Evolutionary conservation across 2,329 filamentous ascomycete genomes (phyloP), one percentile per base, ranked within the genome.

Genomic region (Atkinsonella hypoxylon): DNA sequence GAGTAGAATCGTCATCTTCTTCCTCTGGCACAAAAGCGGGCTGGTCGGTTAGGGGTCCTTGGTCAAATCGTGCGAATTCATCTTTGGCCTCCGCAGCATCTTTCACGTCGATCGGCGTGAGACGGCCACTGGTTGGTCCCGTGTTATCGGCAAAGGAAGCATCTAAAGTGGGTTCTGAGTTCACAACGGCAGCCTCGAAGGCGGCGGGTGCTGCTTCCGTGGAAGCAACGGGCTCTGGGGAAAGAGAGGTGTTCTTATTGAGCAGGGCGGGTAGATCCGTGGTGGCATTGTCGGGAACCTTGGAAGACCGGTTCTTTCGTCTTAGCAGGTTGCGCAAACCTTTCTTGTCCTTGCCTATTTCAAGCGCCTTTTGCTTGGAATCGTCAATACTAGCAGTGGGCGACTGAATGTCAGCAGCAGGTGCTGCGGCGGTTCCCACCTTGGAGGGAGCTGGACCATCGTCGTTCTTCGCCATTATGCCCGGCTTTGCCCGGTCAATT

Each of bases 1-100:
- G 75, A 2, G 68, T 71, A n/a, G 77, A 70, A 6, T 67, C 75
- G 9, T 67, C 68, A 36, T 72, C 72, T 22, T 75, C 70, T 26
- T 73, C 72, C 13, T 82, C 73, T 0, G 87, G 87, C 11, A 80
- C 75, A 61, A 94, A 95, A 1, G 89, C 87, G 3, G 93, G 91
- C 64, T 93, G 86, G 51, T 97, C 89, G 10, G 79, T 67, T 22
- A 96, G 76, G 1, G 93, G 93, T 2, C 90, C 93, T 68, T 97
- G 91, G 61, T 93, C 86, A 62, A 97, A 97, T 22, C 72, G 75
- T 15, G 77, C 71, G 57, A 81, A 81, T 51, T 83, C 82, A 11
- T 76, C 68, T 32, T 74, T 70, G n/a, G 80, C 78, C 57, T 83
- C 76, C 41, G 70, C 67, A 8, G 74, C 76, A 54, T 86, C 79